Evolutionary conservation across 495 filamentous ascomycete genomes (phyloP).

Genomic region (Saxophila tyrrhenica): DNA sequence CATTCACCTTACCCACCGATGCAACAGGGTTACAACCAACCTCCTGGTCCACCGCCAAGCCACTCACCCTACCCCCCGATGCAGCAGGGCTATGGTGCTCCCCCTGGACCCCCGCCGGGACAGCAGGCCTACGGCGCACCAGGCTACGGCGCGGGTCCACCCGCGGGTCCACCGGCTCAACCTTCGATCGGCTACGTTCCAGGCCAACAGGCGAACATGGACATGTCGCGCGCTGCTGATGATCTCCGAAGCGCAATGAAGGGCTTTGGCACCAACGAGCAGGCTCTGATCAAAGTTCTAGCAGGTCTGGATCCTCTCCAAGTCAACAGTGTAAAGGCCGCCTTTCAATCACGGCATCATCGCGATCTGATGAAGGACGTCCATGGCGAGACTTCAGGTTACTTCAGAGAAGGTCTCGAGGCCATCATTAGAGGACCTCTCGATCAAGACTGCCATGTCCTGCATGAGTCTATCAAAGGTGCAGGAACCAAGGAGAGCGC

Average conservation of each 20-base stretch:
- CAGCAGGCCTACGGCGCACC: conserved; percentile 8
- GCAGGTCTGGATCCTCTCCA: conserved; percentile 59
- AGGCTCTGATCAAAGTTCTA: conserved; percentile 54
- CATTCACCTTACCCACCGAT: conserved; percentile 8
- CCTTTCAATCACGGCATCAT: conserved; percentile 49
- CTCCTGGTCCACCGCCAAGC: conserved; percentile 4
- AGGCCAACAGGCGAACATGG: conserved; percentile 15
- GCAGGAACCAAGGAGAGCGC: conserved; percentile 75
- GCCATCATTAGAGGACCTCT: conserved; percentile 68
- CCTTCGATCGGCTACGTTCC: conserved; percentile 24
- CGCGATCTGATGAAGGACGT: conserved; percentile 64
- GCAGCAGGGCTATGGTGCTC: conserved; percentile 7
- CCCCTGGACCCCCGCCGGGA: conserved; percentile 6
- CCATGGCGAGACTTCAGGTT: conserved; percentile 59
- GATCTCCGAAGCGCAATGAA: conserved; percentile 73
- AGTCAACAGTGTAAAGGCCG: conserved; percentile 52
- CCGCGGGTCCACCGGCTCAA: conserved; percentile 11
- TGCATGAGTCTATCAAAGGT: conserved; percentile 59
- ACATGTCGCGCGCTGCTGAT: conserved; percentile 46
- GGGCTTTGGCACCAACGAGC: conserved; percentile 82
- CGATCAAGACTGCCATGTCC: conserved; percentile 51
- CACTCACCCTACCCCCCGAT: conserved; percentile 9
- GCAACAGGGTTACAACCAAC: background rate
- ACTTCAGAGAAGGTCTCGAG: conserved; percentile 59
- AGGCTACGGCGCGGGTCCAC: conserved; percentile 3